Conservation (phyloP, 768 basidiomycete genomes). For the Chalciporus chontae region DNA sequence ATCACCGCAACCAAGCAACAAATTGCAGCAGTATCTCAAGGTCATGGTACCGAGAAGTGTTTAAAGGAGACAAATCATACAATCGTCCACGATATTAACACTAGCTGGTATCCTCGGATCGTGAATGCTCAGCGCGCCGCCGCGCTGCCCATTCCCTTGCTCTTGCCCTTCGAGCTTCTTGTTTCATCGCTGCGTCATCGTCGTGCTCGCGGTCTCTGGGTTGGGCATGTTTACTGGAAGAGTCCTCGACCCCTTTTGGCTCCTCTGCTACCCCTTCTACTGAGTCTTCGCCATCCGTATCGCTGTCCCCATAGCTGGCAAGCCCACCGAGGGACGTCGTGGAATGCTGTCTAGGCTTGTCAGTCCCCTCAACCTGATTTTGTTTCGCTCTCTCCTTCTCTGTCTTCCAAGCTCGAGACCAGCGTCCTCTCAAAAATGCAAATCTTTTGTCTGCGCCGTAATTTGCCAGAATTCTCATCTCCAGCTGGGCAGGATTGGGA, state of each 20-base stretch:
- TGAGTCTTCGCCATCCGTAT: slow-evolving; percentile 36
- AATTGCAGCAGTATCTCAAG: too few relatives aligned
- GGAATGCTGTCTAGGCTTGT: slow-evolving; percentile 11
- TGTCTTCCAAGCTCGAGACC: slow-evolving; percentile 60
- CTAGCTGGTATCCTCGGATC: slow-evolving; percentile 5
- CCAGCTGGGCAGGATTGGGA: slow-evolving; percentile 76
- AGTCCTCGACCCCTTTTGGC: not conserved
- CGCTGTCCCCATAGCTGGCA: slow-evolving; percentile 58
- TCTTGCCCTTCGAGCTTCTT: slow-evolving; percentile 48
- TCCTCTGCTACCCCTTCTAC: slow-evolving; percentile 21
- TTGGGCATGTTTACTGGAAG: not conserved
- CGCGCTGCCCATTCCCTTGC: slow-evolving; percentile 58
- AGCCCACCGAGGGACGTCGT: slow-evolving; percentile 45
- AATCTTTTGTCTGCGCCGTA: slow-evolving; percentile 77
- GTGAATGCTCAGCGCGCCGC: slow-evolving; percentile 34
- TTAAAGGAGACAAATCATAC: not conserved
- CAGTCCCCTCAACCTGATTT: slow-evolving; percentile 21
- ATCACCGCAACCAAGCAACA: too few relatives aligned
- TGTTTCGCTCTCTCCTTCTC: slow-evolving; percentile 47
- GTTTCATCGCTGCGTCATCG: slow-evolving; percentile 31
- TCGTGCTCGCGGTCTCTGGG: not conserved
- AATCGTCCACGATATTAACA: not conserved
- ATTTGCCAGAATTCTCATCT: slow-evolving; percentile 87
- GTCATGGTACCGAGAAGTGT: too few relatives aligned
- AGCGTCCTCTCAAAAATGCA: slow-evolving; percentile 76